Percentiles rank a stretch among this genome's conserved stretches.
Evolutionary conservation across 345 rosid genomes (phyloP).

Genomic region (Lenwebbia sp.): DNA sequence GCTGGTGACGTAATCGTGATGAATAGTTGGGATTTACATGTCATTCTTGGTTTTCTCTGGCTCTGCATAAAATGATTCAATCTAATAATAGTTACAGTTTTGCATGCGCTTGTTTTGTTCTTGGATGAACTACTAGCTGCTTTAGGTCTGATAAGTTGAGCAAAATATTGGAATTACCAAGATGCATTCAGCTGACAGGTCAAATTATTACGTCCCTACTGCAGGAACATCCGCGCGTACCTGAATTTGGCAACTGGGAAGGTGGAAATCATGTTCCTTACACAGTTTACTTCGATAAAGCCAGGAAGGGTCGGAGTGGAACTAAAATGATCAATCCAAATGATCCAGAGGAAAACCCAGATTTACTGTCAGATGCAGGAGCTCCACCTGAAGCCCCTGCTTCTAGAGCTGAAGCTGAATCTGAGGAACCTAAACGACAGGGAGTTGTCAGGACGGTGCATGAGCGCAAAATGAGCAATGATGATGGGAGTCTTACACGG

Average conservation of each 20-base stretch:
- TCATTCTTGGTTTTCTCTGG: neutral
- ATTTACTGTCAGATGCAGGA: constrained; percentile 15
- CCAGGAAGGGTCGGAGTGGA: constrained; percentile 56
- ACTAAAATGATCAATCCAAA: constrained; percentile 55
- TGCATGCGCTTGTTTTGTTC: neutral
- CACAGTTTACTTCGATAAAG: constrained; percentile 81
- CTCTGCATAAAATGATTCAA: neutral
- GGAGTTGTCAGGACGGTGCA: constrained; percentile 26
- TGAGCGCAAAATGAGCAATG: constrained; percentile 25
- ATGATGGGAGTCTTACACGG: constrained; percentile 7
- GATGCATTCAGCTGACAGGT: neutral
- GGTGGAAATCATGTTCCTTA: constrained; percentile 71
- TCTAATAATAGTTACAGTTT: neutral
- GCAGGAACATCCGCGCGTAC: constrained; percentile 71
- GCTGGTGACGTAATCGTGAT: neutral
- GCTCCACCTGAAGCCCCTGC: constrained; percentile 35
- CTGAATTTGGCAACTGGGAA: constrained; percentile 90
- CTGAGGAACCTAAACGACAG: constrained; percentile 23
- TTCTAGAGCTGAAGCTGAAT: constrained; percentile 26
- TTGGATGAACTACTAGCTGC: neutral
- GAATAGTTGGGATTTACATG: neutral
- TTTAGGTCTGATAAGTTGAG: neutral
- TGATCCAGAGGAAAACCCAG: constrained; percentile 59
- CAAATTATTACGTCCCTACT: constrained; percentile 3
- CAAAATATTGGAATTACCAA: neutral